Conservation (phyloP, 495 filamentous ascomycete species). For the Beverwykella pulmonaria region DNA sequence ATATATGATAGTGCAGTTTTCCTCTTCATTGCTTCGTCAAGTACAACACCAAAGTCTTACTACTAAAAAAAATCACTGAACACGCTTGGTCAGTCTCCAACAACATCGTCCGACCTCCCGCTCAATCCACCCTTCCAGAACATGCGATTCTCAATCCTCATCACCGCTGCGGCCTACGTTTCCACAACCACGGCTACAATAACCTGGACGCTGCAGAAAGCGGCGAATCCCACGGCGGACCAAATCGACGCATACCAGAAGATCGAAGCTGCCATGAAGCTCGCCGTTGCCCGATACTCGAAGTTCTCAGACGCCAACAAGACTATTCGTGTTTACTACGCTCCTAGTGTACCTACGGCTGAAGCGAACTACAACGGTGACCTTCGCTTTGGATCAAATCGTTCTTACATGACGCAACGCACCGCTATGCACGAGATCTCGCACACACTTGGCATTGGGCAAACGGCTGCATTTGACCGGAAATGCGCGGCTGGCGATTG, state of each 20-base stretch:
- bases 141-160: slow-evolving; percentile 9
- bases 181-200: not conserved
- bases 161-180: not conserved
- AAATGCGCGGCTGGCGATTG: slow-evolving; percentile 23
- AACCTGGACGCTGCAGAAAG: slow-evolving; percentile 23
- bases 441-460: slow-evolving; percentile 26
- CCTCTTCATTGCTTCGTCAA: too few relatives aligned
- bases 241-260: slow-evolving; percentile 25
- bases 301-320: slow-evolving; percentile 8
- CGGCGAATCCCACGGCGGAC: slow-evolving; percentile 17
- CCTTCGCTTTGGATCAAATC: slow-evolving; percentile 24
- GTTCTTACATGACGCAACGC: slow-evolving; percentile 29
- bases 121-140: not conserved
- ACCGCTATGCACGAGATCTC: slow-evolving; percentile 31
- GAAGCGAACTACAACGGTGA: slow-evolving; percentile 32
- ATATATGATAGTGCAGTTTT: not conserved
- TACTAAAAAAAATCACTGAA: too few relatives aligned
- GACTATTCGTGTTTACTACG: slow-evolving; percentile 26
- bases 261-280: slow-evolving; percentile 27
- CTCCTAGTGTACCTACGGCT: slow-evolving; percentile 25
- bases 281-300: slow-evolving; percentile 10
- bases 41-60: too few relatives aligned
- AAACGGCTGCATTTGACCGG: slow-evolving; percentile 26
- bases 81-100: too few relatives aligned
- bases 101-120: not conserved